Evolutionary conservation across 495 filamentous ascomycete species (phyloP), one percentile per base, ranked within the genome.

Genomic region (Sphaerosporella brunnea): DNA sequence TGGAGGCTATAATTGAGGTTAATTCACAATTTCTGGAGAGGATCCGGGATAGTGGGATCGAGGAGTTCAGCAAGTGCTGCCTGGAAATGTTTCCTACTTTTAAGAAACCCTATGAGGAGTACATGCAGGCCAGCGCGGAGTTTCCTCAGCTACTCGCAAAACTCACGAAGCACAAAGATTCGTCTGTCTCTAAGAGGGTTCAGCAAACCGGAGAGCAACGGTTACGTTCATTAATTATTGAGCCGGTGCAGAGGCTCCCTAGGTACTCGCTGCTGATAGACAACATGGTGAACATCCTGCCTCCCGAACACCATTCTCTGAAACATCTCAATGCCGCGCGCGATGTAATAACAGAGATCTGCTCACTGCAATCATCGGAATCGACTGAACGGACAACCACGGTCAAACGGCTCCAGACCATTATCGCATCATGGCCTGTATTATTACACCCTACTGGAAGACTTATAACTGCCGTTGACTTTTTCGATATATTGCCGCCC

Each of bases 231-330:
- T 69, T 87, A 43, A 69, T 96, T 36, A 96, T 96, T 64, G 90
- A 99, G 64, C 90, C 90, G 0, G 86, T 99, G 7, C 90, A 99
- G 62, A 73, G 90, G 20, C 71, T 99, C 43, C 90, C 90, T 32
- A 81, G 90, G 4, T 99, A 99, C 62, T 93, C 80, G 59, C 68
- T 99, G 5, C 77, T 95, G 53, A 93, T 99, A 52, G 92, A 96
- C 65, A 87, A 88, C 52, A 95, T 99, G 63, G 72, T 84, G 43
- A 75, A 77, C 51, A 79, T 77, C 51, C 70, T 99, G 8, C 86
- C 88, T 4, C 70, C 82, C 32, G 75, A 80, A 8, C 85, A 96
- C 56, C 80, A 82, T 15, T 86, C 85, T 0, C 68, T 93, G 39
- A 74, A 79, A 50, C 69, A 68, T 5, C 75, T 99, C 58, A 70